Base-by-base conservation (phyloP, 371 early-diverging fungal species). In the Mortierella sp. region DNA sequence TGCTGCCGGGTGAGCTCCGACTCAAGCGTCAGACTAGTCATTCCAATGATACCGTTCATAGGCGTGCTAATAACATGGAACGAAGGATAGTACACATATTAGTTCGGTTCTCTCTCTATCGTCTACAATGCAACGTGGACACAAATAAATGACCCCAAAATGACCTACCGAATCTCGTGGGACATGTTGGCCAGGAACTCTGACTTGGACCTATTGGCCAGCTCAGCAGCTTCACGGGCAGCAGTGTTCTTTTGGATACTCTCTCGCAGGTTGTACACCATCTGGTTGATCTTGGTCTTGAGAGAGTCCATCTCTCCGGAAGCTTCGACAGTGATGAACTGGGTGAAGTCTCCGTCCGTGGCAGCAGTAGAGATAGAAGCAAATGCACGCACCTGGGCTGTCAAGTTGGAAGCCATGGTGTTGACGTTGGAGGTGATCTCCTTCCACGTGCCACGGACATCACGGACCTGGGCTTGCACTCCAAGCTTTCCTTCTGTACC, bases 31-130 rank as follows among this genome's bases (percentile, higher is more conserved):
- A 95, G 78, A 51, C 91, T 88, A 0, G 95, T 93, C 93, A 94
- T 94, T 46, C 95, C 95, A 46, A 95, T 93, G 59, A 96, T 94
- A 74, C 95, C 95, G 75, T 94, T 94, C 93, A 96, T 92, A 5
- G 96, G 96, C 3, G 95, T 95, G 34, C 95, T 91, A 81, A 91
- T 89, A 70, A 2, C 13, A 71, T 9, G 13, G 59, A n/a, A 67
- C 3, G 54, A 54, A 59, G 64, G 21, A 19, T 21, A 40, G 13
- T 10, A 71, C 24, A 43, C 46, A 31, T 24, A 51, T 24, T 61
- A 31, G 70, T 5, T 19, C 21, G 4, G 13, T n/a, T n/a, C 13
- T 10, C 2, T 0, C 3, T 16, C 19, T 11, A 3, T 16, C 13
- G 28, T 26, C 13, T 19, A 28, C 59, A 59, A 53, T 43, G 3